phyloP scores from a whole-genome alignment of 2,329 filamentous ascomycete genomes.

The Diplocarpon rosae region DNA sequence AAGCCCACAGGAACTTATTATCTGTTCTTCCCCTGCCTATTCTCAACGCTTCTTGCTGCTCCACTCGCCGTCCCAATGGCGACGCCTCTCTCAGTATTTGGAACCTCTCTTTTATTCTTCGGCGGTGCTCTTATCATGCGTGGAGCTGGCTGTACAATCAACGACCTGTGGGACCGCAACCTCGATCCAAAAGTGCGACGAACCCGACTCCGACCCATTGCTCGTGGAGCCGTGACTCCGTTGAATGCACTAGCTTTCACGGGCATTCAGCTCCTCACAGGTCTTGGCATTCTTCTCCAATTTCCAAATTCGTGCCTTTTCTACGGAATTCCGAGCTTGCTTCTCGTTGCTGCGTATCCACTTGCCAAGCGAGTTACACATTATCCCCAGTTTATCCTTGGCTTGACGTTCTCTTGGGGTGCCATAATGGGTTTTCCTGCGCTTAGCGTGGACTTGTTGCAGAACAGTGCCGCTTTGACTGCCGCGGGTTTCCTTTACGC shows the following conservation, averaged over 20 bases:
- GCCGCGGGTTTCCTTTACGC: conserved; percentile 61
- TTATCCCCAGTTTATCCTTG: conserved; percentile 76
- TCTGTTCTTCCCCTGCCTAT: conserved; percentile 75
- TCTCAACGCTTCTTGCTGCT: conserved; percentile 72
- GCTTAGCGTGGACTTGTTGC: conserved; percentile 63
- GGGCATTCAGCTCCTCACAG: conserved; percentile 60
- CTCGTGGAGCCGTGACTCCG: conserved; percentile 64
- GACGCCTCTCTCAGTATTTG: conserved; percentile 47
- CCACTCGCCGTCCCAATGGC: conserved; percentile 53
- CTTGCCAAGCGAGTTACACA: conserved; percentile 78
- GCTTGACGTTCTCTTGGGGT: conserved; percentile 81
- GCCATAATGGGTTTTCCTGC: conserved; percentile 82
- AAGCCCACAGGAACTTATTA: conserved; percentile 77
- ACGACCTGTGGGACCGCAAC: conserved; percentile 83
- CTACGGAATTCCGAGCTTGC: conserved; percentile 65
- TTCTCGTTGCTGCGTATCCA: conserved; percentile 67
- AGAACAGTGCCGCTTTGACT: conserved; percentile 48
- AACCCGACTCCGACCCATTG: conserved; percentile 69
- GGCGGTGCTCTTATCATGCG: conserved; percentile 75
- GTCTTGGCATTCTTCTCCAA: conserved; percentile 63
- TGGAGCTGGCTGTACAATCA: conserved; percentile 78
- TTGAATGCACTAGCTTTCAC: conserved; percentile 64
- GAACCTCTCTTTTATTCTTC: conserved; percentile 60
- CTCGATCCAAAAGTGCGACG: conserved; percentile 71
- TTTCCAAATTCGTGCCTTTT: conserved; percentile 64